phyloP scores from a whole-genome alignment of 352 stramenopile genomes.

The Hyphochytrium catenoides region DNA sequence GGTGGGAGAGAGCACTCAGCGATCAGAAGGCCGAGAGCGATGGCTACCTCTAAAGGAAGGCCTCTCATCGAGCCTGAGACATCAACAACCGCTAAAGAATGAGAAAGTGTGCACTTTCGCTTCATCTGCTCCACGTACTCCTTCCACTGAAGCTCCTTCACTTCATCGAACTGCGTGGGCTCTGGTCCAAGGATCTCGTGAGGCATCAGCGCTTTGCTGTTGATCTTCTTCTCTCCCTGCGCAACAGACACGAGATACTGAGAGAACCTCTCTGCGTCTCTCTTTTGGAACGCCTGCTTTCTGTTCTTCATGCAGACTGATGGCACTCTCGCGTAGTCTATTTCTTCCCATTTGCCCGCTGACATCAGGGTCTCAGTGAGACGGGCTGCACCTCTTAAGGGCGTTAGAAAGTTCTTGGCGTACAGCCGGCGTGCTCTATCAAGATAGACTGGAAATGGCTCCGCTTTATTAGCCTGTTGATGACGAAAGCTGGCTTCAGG shows the following conservation, averaged over 20 bases:
- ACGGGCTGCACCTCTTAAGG: conserved; percentile 14
- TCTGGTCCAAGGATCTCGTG: conserved; percentile 14
- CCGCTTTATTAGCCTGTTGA: too few species aligned
- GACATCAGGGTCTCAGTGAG: conserved; percentile 24
- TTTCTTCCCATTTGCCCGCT: conserved; percentile 20
- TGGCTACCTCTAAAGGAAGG: conserved; percentile 17
- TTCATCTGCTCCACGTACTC: conserved; percentile 16
- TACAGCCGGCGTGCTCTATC: too few species aligned
- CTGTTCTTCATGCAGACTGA: conserved; percentile 21
- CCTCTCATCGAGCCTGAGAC: conserved; percentile 20
- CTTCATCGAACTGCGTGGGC: conserved; percentile 15
- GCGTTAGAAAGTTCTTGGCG: conserved; percentile 21
- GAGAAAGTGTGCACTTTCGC: too few species aligned
- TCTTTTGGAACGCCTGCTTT: conserved; percentile 15
- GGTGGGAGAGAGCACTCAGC: conserved; percentile 16
- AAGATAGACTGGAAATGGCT: too few species aligned
- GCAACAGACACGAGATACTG: conserved; percentile 7
- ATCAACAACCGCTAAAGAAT: conserved; percentile 22
- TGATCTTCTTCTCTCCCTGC: conserved; percentile 19
- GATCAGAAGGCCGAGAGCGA: conserved; percentile 17
- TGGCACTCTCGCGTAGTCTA: conserved; percentile 17
- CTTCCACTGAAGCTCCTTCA: conserved; percentile 26
- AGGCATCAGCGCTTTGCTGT: conserved; percentile 20
- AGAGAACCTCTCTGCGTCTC: conserved; percentile 16
- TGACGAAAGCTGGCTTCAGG: too few species aligned